Evolutionary conservation across 1,139 yeast genomes (phyloP), one percentile per base, ranked within the genome.

Genomic region (Taphrina flavorubra): DNA sequence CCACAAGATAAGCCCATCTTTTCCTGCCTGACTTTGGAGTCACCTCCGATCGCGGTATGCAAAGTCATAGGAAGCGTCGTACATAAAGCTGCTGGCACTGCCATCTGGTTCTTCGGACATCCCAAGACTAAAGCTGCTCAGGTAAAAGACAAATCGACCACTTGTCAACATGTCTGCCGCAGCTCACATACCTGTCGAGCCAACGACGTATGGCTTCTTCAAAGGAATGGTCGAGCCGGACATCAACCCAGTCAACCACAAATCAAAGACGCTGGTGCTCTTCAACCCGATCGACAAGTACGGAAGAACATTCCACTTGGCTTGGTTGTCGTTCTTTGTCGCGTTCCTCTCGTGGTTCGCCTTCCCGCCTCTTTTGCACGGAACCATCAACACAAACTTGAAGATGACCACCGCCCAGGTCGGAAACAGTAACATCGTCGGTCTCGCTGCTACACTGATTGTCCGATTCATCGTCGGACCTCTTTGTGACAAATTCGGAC

Each of bases 331-430:
- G 0, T 78, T 78, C 68, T 76, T 78, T 69, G 79, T 77, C 13
- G 78, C 78, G 11, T 78, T 78, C 69, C 72, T 78, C 6, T 76
- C 79, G 5, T 78, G 80, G 80, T 78, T 78, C 71, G 79, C 79
- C 2, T 77, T 78, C 70, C 79, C 80, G 2, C 80, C 80, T 14
- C 72, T 78, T 40, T 69, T 77, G 59, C 68, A 65, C 46, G 72
- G 74, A 10, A 70, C 74, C 31, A 74, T 78, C 57, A 73, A 73
- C 51, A 69, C 65, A 11, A 78, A 77, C 68, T 70, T 78, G 37
- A 61, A 73, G 1, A 69, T 78, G 51, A 74, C 77, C 3, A 72
- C 78, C 0, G 70, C 72, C 11, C 78, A 77, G 42, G 74, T 77
- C 55, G 76, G 78, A 42, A 77, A 78, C 70, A 74, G 77, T 58